A percentile compares a stretch with the other conserved stretches of the same genome.
These are phyloP conservation scores for Ustulina deusta DNA, from an alignment of 2,329 filamentous ascomycete genomes.

Conservation along the genomic window DNA sequence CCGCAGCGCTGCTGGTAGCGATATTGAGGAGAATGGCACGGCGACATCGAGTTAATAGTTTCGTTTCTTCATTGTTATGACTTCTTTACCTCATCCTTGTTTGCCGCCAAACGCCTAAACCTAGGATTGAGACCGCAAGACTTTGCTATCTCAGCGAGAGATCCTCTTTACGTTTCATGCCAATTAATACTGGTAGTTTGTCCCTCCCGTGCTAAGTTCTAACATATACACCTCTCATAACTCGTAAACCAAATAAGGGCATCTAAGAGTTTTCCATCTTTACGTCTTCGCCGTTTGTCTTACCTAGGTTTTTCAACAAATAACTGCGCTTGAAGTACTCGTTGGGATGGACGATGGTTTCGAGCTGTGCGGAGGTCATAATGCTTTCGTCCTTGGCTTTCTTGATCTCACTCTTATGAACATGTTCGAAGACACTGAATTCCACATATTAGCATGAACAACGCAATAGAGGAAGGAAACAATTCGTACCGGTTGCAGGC, in stretches of 20 bases:
- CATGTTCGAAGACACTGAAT: slow-evolving; percentile 83
- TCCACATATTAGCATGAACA: slow-evolving; percentile 31
- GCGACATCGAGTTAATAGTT: not conserved
- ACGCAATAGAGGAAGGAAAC: slow-evolving; percentile 14
- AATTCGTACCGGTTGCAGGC: slow-evolving; percentile 85
- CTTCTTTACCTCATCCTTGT: not conserved
- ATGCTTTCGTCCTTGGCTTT: slow-evolving; percentile 79
- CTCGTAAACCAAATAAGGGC: not conserved
- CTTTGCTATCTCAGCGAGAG: not conserved
- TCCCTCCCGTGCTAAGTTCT: not conserved
- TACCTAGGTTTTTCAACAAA: slow-evolving; percentile 81
- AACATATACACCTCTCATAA: not conserved
- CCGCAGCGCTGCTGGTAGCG: not conserved
- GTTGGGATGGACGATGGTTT: slow-evolving; percentile 97
- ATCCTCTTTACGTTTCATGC: not conserved
- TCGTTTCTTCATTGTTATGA: slow-evolving; percentile 16
- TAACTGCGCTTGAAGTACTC: slow-evolving; percentile 98
- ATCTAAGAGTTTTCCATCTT: slow-evolving; percentile 65
- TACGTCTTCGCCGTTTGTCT: slow-evolving; percentile 61
- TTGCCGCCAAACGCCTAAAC: slow-evolving; percentile 10
- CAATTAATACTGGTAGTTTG: slow-evolving; percentile 11
- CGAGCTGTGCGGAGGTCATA: slow-evolving; percentile 80
- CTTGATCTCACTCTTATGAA: slow-evolving; percentile 83
- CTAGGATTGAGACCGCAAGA: not conserved
- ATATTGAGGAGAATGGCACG: not conserved